Base-by-base conservation (phyloP, 179 eudicot genomes). In the Beta corolliflora region DNA sequence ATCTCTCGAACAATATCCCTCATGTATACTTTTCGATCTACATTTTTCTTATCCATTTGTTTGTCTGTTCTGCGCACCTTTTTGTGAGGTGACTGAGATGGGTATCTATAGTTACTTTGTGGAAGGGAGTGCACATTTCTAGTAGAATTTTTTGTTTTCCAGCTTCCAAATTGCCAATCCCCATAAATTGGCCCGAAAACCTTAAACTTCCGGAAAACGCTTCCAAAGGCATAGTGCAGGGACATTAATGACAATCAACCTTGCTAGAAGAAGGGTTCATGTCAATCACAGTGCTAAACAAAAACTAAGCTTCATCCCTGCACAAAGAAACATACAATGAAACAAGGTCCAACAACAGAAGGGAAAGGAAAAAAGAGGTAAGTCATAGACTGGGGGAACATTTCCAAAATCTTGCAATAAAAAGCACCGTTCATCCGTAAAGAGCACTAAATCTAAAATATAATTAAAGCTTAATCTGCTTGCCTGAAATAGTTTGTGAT, bases 1-100 rank as follows among this genome's bases (percentile, higher is more conserved):
- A 90, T 85, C 45, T 81, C 86, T 72, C 85, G 69, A 23, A 93
- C 79, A 45, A 71, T 71, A 61, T 93, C 89, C 68, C 89, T 90
- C 82, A 81, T 81, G 82, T 89, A 93, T 52, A 85, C 89, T 70
- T 84, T 87, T 11, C 86, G 83, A 61, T 85, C 87, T 80, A 64
- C 54, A 76, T 81, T 88, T 84, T 82, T 77, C 79, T 85, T 78
- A 58, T 67, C 71, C 3, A 60, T 52, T 55, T 77, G 85, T 67
- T 79, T 86, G n/a, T 46, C 59, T 53, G 85, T 75, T 70, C 79
- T 84, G 76, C 71, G 87, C 44, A 29, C 60, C 50, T 73, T 77
- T 80, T 75, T 80, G 48, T 64, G 12, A 79, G 53, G 70, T 60
- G 80, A 63, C 46, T 71, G 77, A n/a, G 80, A 31, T 80, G 80